These are phyloP conservation scores for Gossypium thurberi DNA, from an alignment of 345 rosid genomes.

Conservation along the genomic window DNA sequence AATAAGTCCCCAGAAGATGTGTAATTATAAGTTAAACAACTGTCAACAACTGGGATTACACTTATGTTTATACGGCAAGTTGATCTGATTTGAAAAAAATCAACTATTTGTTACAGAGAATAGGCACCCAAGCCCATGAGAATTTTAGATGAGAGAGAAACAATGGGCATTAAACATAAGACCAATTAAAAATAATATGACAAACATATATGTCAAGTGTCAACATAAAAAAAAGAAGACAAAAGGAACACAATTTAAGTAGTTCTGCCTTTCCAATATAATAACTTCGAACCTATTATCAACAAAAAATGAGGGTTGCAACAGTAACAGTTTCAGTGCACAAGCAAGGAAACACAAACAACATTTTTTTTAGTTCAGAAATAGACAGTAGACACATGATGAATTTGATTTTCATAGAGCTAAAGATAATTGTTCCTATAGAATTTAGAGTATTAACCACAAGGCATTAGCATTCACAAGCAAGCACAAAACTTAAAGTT, in stretches of 20 bases:
- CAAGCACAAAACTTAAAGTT: neutral
- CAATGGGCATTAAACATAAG: neutral
- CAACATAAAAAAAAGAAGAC: neutral
- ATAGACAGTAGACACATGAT: neutral
- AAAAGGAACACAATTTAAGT: neutral
- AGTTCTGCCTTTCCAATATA: neutral
- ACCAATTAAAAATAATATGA: neutral
- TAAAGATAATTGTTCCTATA: neutral
- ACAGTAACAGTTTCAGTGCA: neutral
- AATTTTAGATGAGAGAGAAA: neutral
- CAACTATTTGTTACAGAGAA: neutral
- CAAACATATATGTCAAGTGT: neutral
- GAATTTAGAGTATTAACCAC: neutral
- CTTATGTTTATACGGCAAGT: neutral
- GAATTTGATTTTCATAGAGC: neutral
- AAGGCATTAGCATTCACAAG: neutral
- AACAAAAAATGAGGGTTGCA: neutral
- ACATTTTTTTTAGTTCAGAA: neutral
- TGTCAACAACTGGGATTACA: constrained; percentile 11
- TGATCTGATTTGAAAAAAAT: constrained; percentile 3
- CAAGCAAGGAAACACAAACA: neutral
- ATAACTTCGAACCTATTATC: neutral
- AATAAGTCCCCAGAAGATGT: constrained; percentile 13
- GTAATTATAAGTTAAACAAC: constrained; percentile 1
- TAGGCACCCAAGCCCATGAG: neutral